These are phyloP conservation scores for Carex pumila DNA, from an alignment of 176 grass and related monocot genomes.

Conservation along the genomic window DNA sequence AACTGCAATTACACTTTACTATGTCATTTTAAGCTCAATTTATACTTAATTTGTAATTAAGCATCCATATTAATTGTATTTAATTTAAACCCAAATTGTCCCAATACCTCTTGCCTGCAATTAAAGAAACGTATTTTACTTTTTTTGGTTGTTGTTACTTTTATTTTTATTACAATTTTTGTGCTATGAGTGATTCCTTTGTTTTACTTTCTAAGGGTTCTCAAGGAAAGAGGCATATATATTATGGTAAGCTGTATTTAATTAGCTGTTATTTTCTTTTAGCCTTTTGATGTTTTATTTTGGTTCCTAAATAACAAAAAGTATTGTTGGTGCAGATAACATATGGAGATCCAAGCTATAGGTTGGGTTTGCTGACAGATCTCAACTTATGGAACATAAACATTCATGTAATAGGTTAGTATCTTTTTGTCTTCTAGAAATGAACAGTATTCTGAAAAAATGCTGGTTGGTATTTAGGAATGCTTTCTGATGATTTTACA, in stretches of 20 bases:
- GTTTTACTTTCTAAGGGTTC: conserved; percentile 41
- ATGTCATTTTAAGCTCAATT: no score
- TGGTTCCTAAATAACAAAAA: neutral
- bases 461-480: neutral
- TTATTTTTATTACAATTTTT: neutral
- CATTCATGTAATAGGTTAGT: conserved; percentile 92
- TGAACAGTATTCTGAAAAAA: neutral
- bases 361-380: conserved; percentile 54
- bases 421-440: neutral
- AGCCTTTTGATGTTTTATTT: neutral
- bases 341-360: conserved; percentile 91
- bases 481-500: neutral
- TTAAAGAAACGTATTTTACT: no score
- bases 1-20: no score
- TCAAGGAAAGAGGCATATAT: conserved; percentile 72
- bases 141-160: neutral
- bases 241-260: conserved; percentile 61
- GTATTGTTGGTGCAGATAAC: conserved; percentile 58
- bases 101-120: no score
- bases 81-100: no score
- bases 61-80: no score
- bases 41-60: no score
- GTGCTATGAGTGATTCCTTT: conserved; percentile 18
- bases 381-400: conserved; percentile 65
- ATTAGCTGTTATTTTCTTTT: neutral